These are phyloP conservation scores for Gossypium herbaceum DNA, from an alignment of 345 rosid genomes.

Conservation along the genomic window DNA sequence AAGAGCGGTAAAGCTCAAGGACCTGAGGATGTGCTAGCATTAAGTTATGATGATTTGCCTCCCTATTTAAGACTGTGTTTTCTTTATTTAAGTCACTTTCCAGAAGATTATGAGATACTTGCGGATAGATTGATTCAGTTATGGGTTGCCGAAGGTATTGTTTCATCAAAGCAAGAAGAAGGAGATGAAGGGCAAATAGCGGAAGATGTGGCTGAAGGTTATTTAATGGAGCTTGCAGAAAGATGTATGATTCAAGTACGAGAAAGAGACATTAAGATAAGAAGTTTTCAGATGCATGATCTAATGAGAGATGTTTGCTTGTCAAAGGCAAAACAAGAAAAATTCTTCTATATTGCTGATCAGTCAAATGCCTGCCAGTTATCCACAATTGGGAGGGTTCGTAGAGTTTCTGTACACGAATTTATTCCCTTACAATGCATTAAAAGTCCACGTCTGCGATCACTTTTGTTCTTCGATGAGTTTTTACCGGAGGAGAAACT, in stretches of 20 bases:
- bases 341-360: too few relatives aligned
- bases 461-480: background rate
- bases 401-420: background rate
- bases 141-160: slow-evolving; percentile 44
- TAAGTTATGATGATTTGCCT: too few relatives aligned
- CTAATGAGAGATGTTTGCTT: too few relatives aligned
- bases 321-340: too few relatives aligned
- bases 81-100: slow-evolving; percentile 27
- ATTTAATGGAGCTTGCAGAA: background rate
- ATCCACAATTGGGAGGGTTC: background rate
- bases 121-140: slow-evolving; percentile 23
- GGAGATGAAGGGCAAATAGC: background rate
- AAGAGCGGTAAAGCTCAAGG: too few relatives aligned
- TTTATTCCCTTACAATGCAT: background rate
- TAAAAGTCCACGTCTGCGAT: background rate
- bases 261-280: too few relatives aligned
- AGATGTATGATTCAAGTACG: too few relatives aligned
- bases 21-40: too few relatives aligned
- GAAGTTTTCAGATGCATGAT: too few relatives aligned
- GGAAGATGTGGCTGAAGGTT: background rate
- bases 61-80: too few relatives aligned
- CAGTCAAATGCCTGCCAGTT: too few relatives aligned
- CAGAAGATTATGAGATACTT: slow-evolving; percentile 26
- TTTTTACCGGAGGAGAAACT: rapidly evolving
- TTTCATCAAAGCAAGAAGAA: background rate